Evolutionary conservation across 139 green algal genomes (phyloP).

Genomic region (Chlorella sp.): DNA sequence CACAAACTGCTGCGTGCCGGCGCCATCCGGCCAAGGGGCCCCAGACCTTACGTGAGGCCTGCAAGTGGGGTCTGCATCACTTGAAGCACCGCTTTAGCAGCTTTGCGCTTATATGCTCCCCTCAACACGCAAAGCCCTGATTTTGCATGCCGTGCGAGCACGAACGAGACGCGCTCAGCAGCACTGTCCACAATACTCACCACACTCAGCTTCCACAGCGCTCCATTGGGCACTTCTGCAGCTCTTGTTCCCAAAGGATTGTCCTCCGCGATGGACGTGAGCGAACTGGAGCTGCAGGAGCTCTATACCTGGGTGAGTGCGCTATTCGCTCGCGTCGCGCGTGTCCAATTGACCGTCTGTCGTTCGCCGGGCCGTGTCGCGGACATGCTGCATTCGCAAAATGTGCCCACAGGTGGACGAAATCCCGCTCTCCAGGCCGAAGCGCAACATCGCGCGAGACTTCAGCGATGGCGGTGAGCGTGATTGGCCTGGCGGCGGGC

Average conservation of each 20-base stretch:
- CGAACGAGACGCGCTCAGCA: too few species aligned
- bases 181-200: too few species aligned
- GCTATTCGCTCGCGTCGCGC: background rate
- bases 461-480: conserved; percentile 85
- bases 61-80: too few species aligned
- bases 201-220: too few species aligned
- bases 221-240: background rate
- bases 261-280: conserved; percentile 34
- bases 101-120: too few species aligned
- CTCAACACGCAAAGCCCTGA: too few species aligned
- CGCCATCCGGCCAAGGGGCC: too few species aligned
- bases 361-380: background rate
- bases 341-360: background rate
- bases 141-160: too few species aligned
- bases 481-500: too few species aligned
- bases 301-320: conserved; percentile 79
- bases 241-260: background rate
- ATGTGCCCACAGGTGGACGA: conserved; percentile 64
- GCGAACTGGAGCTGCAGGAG: conserved; percentile 68
- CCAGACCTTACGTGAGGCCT: too few species aligned
- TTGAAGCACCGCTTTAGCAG: too few species aligned
- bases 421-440: conserved; percentile 84
- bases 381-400: background rate
- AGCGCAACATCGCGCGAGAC: conserved; percentile 84
- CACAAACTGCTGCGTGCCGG: too few species aligned